Evolutionary conservation across 2,329 filamentous ascomycete genomes (phyloP).

Genomic region (Monosporascus sp.): DNA sequence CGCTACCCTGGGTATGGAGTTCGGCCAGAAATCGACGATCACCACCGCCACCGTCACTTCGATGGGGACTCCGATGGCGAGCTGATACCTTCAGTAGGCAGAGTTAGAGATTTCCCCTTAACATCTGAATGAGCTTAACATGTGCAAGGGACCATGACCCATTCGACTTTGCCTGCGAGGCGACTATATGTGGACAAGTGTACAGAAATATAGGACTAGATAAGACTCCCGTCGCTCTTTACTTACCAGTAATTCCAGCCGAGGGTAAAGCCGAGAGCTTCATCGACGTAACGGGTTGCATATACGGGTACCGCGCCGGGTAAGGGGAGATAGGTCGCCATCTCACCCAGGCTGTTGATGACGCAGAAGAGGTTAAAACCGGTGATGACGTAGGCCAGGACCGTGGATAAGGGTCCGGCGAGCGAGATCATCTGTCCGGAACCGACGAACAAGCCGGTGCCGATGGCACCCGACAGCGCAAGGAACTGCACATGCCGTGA

Average conservation of each 20-base stretch:
- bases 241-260: constrained; percentile 45
- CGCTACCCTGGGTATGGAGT: constrained; percentile 17
- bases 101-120: background rate
- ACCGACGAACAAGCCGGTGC: constrained; percentile 40
- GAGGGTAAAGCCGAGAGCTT: constrained; percentile 42
- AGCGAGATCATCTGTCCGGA: constrained; percentile 38
- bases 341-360: constrained; percentile 47
- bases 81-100: constrained; percentile 28
- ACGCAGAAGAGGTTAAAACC: constrained; percentile 45
- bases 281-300: constrained; percentile 42
- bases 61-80: constrained; percentile 44
- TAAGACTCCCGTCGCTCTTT: too few relatives aligned
- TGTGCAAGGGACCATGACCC: background rate
- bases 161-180: too few relatives aligned
- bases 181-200: too few relatives aligned
- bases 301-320: constrained; percentile 48
- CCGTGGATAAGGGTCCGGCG: constrained; percentile 35
- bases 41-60: constrained; percentile 42
- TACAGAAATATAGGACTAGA: too few relatives aligned
- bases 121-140: background rate
- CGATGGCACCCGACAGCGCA: constrained; percentile 36
- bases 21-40: constrained; percentile 41
- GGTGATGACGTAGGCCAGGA: constrained; percentile 37
- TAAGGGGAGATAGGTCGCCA: constrained; percentile 58
- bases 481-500: constrained; percentile 38